Evolutionary conservation across 129 eudicot species (phyloP), one percentile per base, ranked within the genome.

Genomic region (Escallonia rubra): DNA sequence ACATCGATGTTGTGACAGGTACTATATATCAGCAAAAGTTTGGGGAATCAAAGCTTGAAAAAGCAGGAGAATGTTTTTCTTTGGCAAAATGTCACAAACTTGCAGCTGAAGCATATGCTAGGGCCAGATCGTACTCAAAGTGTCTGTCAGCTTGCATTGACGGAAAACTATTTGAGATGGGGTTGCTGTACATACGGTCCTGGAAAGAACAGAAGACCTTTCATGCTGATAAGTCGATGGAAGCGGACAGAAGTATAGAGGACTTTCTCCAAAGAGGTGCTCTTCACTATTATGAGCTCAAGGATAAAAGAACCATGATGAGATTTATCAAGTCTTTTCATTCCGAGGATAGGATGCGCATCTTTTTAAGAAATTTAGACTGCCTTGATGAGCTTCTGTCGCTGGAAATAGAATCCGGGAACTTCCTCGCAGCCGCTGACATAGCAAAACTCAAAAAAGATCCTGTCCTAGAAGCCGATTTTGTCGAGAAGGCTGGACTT

Each of bases 1-100:
- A 23, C 34, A 23, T 23, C 3, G 14, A 43, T 40, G 3, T 42
- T 77, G 43, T 8, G 59, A n/a, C 73, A 85, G 90, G 90, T 34
- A 66, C 38, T 23, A 77, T 78, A 43, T 85, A 80, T 68, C 50
- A 53, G 2, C 66, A 74, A 3, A 76, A 80, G 38, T 70, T 83
- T 70, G 83, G 82, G 61, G 72, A 58, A 56, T 38, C 70, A 4
- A 76, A 75, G 43, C 42, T 84, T 50, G 64, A 50, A 58, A 68
- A 67, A 74, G 95, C 97, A 16, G 95, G 87, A 50, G 89, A 85
- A 65, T 87, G 97, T 72, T 90, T 90, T 62, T 65, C 63, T 39
- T 62, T 78, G 40, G 95, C 97, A 48, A 78, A 75, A 60, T 41
- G 74, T 41, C 76, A 82, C 67, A 64, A 76, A 10, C 76, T 54